phyloP scores from a whole-genome alignment of 75 land plant genomes.

The Larix kaempferi region DNA sequence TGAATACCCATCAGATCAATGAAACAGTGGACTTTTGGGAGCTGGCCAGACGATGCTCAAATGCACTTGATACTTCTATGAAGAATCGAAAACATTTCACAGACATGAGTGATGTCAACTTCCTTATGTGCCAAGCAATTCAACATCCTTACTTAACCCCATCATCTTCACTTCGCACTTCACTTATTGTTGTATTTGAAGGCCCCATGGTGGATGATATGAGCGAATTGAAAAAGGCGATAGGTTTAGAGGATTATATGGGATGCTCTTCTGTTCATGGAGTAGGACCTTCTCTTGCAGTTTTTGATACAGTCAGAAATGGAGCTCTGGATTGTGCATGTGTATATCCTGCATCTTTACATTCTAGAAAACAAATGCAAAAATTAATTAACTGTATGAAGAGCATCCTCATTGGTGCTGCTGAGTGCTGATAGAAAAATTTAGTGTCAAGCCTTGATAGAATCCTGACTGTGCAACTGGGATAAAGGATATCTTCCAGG shows the following conservation, averaged over 20 bases:
- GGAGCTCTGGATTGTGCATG: conserved; percentile 72
- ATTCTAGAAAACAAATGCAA: conserved; percentile 73
- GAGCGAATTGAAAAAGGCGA: conserved; percentile 10
- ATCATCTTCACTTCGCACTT: conserved; percentile 70
- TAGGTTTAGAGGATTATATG: conserved; percentile 66
- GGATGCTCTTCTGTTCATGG: conserved; percentile 92
- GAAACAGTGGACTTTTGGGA: conserved; percentile 73
- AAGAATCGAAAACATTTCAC: conserved; percentile 73
- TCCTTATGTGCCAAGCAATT: conserved; percentile 90
- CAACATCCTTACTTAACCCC: conserved; percentile 79
- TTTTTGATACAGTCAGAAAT: conserved; percentile 70
- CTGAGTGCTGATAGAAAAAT: background rate
- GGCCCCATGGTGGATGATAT: conserved; percentile 43
- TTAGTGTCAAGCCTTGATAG: background rate
- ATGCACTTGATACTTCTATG: conserved; percentile 49
- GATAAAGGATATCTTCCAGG: background rate
- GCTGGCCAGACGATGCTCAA: conserved; percentile 56
- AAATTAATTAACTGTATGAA: conserved; percentile 54
- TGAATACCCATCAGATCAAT: conserved; percentile 60
- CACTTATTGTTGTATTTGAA: conserved; percentile 72
- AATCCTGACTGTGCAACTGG: background rate
- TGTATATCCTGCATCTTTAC: conserved; percentile 83
- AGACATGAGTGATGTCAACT: conserved; percentile 90
- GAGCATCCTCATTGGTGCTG: conserved; percentile 27
- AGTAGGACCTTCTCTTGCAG: conserved; percentile 75